Evolutionary conservation across 805 yeast species (phyloP).

Genomic region (Cyberlindnera subsufficiens): DNA sequence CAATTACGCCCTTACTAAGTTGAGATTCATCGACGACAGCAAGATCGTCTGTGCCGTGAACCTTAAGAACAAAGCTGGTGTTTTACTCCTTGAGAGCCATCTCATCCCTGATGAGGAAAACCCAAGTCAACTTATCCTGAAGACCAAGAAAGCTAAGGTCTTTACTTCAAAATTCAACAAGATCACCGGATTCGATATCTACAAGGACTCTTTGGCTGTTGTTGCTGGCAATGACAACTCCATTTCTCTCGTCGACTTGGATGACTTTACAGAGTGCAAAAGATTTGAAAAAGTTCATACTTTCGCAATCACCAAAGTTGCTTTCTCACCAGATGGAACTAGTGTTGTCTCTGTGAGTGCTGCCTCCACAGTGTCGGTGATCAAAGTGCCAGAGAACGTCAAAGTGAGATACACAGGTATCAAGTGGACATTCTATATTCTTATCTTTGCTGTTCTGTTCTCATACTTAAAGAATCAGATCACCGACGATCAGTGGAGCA

Average conservation of each 20-base stretch:
- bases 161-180: constrained; percentile 47
- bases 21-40: constrained; percentile 33
- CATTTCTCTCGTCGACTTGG: constrained; percentile 46
- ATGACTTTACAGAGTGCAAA: constrained; percentile 45
- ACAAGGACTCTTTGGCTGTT: constrained; percentile 30
- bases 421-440: constrained; percentile 6
- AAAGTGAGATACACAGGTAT: constrained; percentile 7
- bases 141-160: constrained; percentile 33
- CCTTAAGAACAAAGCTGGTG: constrained; percentile 35
- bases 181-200: constrained; percentile 46
- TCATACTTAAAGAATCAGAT: constrained; percentile 8
- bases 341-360: constrained; percentile 71
- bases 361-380: constrained; percentile 63
- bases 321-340: constrained; percentile 63
- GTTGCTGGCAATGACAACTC: constrained; percentile 55
- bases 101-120: constrained; percentile 12
- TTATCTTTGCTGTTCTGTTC: constrained; percentile 3
- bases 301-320: constrained; percentile 71
- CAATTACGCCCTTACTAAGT: constrained; percentile 31
- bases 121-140: constrained; percentile 7
- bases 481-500: constrained; percentile 13
- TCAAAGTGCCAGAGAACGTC: constrained; percentile 49
- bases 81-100: constrained; percentile 25
- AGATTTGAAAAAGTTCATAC: constrained; percentile 60
- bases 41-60: constrained; percentile 39